Conservation (phyloP, 1,284 basidiomycete genomes). For the Naganishia cerealis region DNA sequence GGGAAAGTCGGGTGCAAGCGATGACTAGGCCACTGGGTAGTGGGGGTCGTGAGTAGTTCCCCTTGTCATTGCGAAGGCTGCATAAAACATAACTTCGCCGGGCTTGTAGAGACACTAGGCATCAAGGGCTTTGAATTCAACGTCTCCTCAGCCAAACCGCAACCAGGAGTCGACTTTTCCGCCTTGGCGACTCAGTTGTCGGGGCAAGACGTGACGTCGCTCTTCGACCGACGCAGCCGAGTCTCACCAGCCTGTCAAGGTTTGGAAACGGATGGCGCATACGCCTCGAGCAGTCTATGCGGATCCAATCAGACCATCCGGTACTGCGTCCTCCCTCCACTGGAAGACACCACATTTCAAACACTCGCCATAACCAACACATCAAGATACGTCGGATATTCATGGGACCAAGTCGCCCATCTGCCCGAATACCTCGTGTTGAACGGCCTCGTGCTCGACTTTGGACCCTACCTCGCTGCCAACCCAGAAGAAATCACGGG, state of each 20-base stretch:
- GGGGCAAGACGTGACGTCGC: slow-evolving; percentile 84
- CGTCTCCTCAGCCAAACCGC: slow-evolving; percentile 63
- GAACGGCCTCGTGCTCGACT: slow-evolving; percentile 91
- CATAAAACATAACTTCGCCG: not conserved
- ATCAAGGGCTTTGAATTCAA: slow-evolving; percentile 78
- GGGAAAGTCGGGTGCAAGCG: slow-evolving; percentile 36
- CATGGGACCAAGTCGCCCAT: slow-evolving; percentile 76
- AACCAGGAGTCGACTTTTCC: slow-evolving; percentile 62
- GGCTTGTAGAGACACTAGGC: slow-evolving; percentile 64
- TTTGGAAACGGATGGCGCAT: slow-evolving; percentile 60
- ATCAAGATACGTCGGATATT: slow-evolving; percentile 71
- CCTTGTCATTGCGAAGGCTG: not conserved
- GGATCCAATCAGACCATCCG: slow-evolving; percentile 38
- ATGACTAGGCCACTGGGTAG: slow-evolving; percentile 44
- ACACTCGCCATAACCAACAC: slow-evolving; percentile 67
- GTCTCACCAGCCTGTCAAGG: slow-evolving; percentile 61
- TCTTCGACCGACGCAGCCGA: slow-evolving; percentile 66
- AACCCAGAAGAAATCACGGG: slow-evolving; percentile 71
- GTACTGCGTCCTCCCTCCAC: slow-evolving; percentile 64
- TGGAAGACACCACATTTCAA: slow-evolving; percentile 64
- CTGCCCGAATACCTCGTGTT: slow-evolving; percentile 77
- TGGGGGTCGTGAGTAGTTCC: slow-evolving; percentile 42
- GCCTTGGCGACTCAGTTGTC: slow-evolving; percentile 61
- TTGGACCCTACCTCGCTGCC: slow-evolving; percentile 77
- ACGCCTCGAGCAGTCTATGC: slow-evolving; percentile 76